phyloP scores from a whole-genome alignment of 1,139 yeast species.

The Yamadazyma conglobata region DNA sequence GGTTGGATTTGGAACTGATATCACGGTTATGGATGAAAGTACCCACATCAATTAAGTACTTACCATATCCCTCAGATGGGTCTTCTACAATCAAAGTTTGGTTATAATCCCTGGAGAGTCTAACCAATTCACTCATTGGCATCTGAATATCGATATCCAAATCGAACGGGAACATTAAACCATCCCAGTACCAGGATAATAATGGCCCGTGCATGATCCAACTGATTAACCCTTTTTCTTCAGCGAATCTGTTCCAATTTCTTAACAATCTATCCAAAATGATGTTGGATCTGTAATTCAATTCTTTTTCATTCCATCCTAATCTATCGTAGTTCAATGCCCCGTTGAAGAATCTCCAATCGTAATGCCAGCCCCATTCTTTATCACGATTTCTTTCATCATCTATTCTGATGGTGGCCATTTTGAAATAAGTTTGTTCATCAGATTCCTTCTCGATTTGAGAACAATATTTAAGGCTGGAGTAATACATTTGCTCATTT shows the following conservation, averaged over 20 bases:
- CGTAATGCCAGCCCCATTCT: conserved; percentile 40
- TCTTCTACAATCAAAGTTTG: conserved; percentile 32
- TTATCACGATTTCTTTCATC: conserved; percentile 23
- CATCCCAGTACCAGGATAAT: conserved; percentile 43
- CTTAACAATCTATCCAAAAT: conserved; percentile 26
- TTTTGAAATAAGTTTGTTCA: conserved; percentile 32
- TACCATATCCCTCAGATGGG: conserved; percentile 28
- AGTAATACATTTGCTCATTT: conserved; percentile 23
- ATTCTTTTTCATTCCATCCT: conserved; percentile 27
- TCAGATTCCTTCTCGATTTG: conserved; percentile 16
- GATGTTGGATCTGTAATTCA: conserved; percentile 22
- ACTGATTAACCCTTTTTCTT: conserved; percentile 27
- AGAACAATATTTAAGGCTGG: conserved; percentile 22
- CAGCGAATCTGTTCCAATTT: conserved; percentile 30
- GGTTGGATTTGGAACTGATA: conserved; percentile 27
- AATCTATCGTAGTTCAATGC: conserved; percentile 26
- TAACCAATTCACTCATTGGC: conserved; percentile 28
- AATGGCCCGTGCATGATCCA: conserved; percentile 31
- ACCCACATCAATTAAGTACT: conserved; percentile 32
- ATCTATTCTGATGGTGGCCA: conserved; percentile 27
- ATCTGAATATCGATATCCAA: conserved; percentile 33
- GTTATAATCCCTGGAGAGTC: conserved; percentile 25
- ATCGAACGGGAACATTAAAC: conserved; percentile 35
- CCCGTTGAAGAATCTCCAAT: conserved; percentile 39
- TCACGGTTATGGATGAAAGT: conserved; percentile 32